Evolutionary conservation across 805 yeast genomes (phyloP), one percentile per base, ranked within the genome.

Genomic region (Lipomyces orientalis): DNA sequence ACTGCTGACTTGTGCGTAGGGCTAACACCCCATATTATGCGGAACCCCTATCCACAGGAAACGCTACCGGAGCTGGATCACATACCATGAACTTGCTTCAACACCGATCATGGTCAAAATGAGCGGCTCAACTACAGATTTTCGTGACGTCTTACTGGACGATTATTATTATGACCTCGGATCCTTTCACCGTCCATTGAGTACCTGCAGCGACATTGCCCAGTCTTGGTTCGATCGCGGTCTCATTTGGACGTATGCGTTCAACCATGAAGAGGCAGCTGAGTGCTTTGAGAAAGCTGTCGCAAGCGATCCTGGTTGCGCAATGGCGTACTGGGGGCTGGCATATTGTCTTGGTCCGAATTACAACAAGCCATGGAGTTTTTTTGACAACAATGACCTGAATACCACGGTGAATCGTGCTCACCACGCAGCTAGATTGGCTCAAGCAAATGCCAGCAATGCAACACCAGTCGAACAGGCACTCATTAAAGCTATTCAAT

Each of bases 221-320:
- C 54, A 49, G 22, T 16, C 54, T 16, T 49, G 54, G 54, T 49
- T 49, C 22, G 22, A 49, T n/a, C 54, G 54, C 54, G 54, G 54
- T n/a, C 54, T 49, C 22, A 49, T 14, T 4, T 37, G 43, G 43
- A 14, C n/a, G n/a, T n/a, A n/a, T n/a, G n/a, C n/a, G n/a, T 37
- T 37, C 43, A 37, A 37, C 14, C 43, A 37, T 37, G 43, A 37
- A 10, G 43, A 37, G 14, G 10, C 43, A 9, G 43, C 43, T 14
- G 14, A 37, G 2, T 37, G 43, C 43, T 37, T 37, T 37, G 14
- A 37, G 43, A 9, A 37, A 10, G 43, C 43, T 4, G 14, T 37
- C 9, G 14, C 14, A 14, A 9, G 14, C 9, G 43, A 37, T 14
- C 43, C 43, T 9, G 3, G 14, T 37, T 37, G 43, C 43, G 43